A percentile compares a stretch with the other conserved stretches of the same genome.
Evolutionary conservation across 202 grass and related monocot genomes (phyloP).

Genomic region (Carex sylvatica): DNA sequence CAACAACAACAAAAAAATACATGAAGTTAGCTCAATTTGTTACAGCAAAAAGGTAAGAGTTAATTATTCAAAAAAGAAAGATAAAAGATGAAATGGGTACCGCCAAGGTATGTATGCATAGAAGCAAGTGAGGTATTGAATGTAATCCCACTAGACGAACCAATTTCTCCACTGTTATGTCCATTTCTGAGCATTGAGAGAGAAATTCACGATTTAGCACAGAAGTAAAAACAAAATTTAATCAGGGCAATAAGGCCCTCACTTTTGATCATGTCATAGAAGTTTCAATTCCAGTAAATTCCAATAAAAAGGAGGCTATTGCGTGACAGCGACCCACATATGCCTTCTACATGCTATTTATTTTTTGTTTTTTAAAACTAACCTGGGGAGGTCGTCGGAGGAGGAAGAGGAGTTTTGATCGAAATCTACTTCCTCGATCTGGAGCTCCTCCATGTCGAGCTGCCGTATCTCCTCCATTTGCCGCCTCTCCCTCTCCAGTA

Average conservation of each 20-base stretch:
- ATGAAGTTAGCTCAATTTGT: neutral
- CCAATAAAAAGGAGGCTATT: neutral
- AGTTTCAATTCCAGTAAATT: neutral
- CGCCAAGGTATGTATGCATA: constrained; percentile 86
- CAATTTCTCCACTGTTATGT: constrained; percentile 28
- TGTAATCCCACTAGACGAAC: constrained; percentile 40
- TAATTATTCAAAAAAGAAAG: constrained; percentile 1
- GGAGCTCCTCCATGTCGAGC: constrained; percentile 79
- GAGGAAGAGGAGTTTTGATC: constrained; percentile 33
- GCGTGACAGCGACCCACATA: neutral
- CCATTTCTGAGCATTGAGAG: constrained; percentile 32
- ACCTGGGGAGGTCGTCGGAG: constrained; percentile 42
- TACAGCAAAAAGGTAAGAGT: neutral
- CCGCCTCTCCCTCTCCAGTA: constrained; percentile 61
- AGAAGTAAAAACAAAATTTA: neutral
- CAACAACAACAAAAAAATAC: constrained; percentile 18
- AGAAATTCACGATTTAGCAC: constrained; percentile 13
- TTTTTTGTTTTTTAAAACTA: neutral
- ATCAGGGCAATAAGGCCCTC: neutral
- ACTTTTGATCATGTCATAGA: neutral
- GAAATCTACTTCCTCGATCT: constrained; percentile 54
- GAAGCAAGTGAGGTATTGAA: constrained; percentile 58
- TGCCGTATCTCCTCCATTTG: constrained; percentile 87
- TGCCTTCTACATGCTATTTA: neutral
- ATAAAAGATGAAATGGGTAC: constrained; percentile 35